Conservation (phyloP, 805 yeast genomes). For the Priceomyces fermenticarens region DNA sequence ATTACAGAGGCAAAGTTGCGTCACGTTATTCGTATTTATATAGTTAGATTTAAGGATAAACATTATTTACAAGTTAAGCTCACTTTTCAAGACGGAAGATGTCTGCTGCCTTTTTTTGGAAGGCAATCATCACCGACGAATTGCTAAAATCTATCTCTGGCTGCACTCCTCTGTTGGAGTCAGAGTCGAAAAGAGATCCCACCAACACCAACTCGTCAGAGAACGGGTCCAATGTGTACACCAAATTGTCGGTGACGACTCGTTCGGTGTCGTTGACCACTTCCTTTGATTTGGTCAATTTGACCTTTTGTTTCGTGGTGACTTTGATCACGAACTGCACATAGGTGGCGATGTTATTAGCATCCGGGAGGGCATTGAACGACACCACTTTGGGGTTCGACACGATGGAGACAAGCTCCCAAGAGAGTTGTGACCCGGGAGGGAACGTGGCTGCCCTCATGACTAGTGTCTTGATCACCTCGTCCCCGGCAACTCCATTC, state of each 20-base stretch:
- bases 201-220: slow-evolving; percentile 36
- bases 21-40: no score
- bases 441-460: slow-evolving; percentile 48
- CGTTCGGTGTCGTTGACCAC: slow-evolving; percentile 20
- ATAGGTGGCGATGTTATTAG: slow-evolving; percentile 33
- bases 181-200: slow-evolving; percentile 38
- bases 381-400: slow-evolving; percentile 69
- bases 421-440: slow-evolving; percentile 53
- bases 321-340: slow-evolving; percentile 39
- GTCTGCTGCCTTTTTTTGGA: slow-evolving; percentile 34
- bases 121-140: slow-evolving; percentile 21
- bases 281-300: slow-evolving; percentile 20
- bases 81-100: slow-evolving; percentile 28
- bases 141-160: slow-evolving; percentile 26
- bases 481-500: slow-evolving; percentile 32
- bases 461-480: slow-evolving; percentile 28
- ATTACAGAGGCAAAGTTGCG: no score
- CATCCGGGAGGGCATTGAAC: slow-evolving; percentile 62
- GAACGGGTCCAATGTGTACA: slow-evolving; percentile 37
- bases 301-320: slow-evolving; percentile 34
- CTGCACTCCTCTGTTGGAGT: slow-evolving; percentile 33
- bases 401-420: slow-evolving; percentile 75
- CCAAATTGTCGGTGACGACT: slow-evolving; percentile 35
- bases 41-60: no score
- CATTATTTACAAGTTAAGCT: no score